Base-by-base conservation (phyloP, 352 stramenopile species). In the Globisporangium carolinianum region DNA sequence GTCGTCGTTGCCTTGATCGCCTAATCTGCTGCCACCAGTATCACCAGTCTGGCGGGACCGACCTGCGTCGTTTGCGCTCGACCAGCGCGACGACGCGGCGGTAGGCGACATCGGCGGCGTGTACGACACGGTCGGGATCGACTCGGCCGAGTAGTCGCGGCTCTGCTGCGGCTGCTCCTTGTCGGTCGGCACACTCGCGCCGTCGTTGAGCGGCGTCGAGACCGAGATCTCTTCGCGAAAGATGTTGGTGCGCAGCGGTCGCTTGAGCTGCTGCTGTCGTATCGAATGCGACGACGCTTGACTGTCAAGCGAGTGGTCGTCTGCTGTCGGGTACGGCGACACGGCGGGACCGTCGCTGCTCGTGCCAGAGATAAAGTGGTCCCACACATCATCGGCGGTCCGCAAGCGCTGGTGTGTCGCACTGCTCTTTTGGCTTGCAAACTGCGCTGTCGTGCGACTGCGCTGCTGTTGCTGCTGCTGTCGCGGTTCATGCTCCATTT, bases 341-440 rank as follows among this genome's bases (percentile, higher is more conserved):
- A 39, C 51, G 6, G 60, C 12, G 6, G 50, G 50, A 15, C 38
- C 36, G 15, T 39, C 47, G 15, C 35, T 57, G 55, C 68, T 79
- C 7, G 61, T 63, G 5, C 66, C 61, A 12, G 73, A 66, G 55
- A 75, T 61, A 37, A 78, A 69, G 57, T 76, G 62, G 45, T 78
- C 63, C 73, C 73, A 83, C 4, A 74, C 17, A 6, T 64, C 63
- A 32, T 76, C 70, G 24, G 47, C 41, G 2, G 24, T 3, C 24
- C 2, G 24, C 24, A 32, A 32, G 24, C 24, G 24, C 24, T 32
- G 24, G 24, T 32, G 24, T 32, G 24, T 32, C 24, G 24, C 24
- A 32, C 1, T 32, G 24, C 24, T 32, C 24, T 32, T 32, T 32
- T 32, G 24, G 24, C 24, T 32, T 32, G 24, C 24, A 32, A 32